Evolutionary conservation across 306 rosid species (phyloP).

Genomic region (Canavalia ensiformis): DNA sequence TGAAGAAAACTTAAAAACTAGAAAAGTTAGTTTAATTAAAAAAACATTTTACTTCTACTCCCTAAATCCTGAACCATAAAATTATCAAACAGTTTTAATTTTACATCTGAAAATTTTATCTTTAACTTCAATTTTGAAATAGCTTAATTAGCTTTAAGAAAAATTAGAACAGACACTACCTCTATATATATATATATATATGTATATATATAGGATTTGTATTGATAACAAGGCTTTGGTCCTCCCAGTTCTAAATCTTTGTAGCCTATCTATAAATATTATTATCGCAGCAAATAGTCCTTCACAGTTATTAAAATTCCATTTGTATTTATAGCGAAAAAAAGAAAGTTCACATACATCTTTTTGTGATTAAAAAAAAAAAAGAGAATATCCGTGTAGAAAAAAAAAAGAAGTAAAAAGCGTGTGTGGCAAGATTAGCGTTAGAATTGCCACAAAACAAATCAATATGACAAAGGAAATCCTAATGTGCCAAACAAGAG

Average conservation of each 20-base stretch:
- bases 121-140: too few species aligned
- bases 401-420: not conserved
- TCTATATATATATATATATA: too few species aligned
- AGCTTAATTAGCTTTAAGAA: too few species aligned
- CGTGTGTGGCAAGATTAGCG: not conserved
- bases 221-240: not conserved
- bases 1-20: too few species aligned
- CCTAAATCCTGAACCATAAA: too few species aligned
- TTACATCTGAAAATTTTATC: too few species aligned
- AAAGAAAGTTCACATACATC: not conserved
- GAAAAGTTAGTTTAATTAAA: too few species aligned
- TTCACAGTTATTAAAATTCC: not conserved
- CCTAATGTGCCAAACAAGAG: not conserved
- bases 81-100: too few species aligned
- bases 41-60: too few species aligned
- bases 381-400: not conserved
- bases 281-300: not conserved
- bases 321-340: not conserved
- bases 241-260: not conserved
- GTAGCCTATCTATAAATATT: too few species aligned
- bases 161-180: too few species aligned
- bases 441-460: conserved; percentile 17
- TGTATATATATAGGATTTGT: not conserved
- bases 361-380: not conserved
- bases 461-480: conserved; percentile 2